Base-by-base conservation (phyloP, 2,329 filamentous ascomycete genomes). In the Fusarium sublunatum region DNA sequence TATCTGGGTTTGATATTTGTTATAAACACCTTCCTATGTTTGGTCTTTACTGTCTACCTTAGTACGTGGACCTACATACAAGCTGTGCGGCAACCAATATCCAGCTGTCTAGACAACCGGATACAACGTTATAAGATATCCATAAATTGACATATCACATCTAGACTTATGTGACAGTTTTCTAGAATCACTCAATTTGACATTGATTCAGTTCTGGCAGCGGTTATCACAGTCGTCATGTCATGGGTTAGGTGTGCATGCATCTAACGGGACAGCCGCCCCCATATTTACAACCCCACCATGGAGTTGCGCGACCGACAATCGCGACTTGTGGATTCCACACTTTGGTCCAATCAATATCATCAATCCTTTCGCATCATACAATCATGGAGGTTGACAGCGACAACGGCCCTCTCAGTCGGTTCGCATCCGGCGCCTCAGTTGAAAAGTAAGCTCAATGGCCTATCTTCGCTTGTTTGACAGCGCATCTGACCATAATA, bases 361-460 rank as follows among this genome's bases (percentile, higher is more conserved):
- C 49, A 45, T 38, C 52, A 56, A 49, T 32, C 36, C 45, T 52
- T 44, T 54, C 58, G 44, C 57, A 61, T 67, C 61, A 66, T 62
- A 78, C 42, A 63, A 63, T 32, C 40, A 87, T 87, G 85, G 84
- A 87, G 53, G 78, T 83, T 32, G 85, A 87, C 61, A 76, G 74
- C 40, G 83, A 84, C 61, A 81, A 85, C 43, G 81, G 79, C 28
- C 73, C 81, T 28, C 76, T 87, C 64, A 73, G 71, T 61, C 77
- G 65, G 57, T 76, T 86, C 64, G 83, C 85, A 22, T 73, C 77
- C 15, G 85, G 85, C 63, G 81, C 78, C 19, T 68, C 77, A 15
- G 82, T 88, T 62, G 82, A 87, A 70, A 82, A 81, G 86, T 88
- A 77, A 75, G 84, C 26, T 24, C 26, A 38, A 53, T 64, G 36